Evolutionary conservation across 805 yeast genomes (phyloP).

Genomic region (Suhomyces faveliae): DNA sequence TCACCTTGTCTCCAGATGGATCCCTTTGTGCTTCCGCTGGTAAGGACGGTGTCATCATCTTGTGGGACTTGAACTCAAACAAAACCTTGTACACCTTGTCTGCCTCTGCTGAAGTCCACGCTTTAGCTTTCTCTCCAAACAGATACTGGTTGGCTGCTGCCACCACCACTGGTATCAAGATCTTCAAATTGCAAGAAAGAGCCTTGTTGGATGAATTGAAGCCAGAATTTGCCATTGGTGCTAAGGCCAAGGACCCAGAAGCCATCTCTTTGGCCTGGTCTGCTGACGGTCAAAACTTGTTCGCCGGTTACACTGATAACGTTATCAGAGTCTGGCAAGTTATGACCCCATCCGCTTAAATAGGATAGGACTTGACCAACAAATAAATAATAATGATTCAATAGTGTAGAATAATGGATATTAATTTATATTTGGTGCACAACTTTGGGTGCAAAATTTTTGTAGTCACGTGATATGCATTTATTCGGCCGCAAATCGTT

Average conservation of each 20-base stretch:
- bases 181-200: slow-evolving; percentile 96
- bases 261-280: slow-evolving; percentile 99
- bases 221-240: slow-evolving; percentile 90
- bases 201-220: slow-evolving; percentile 93
- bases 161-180: slow-evolving; percentile 95
- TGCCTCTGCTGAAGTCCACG: slow-evolving; percentile 95
- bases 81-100: slow-evolving; percentile 86
- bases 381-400: slow-evolving; percentile 5
- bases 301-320: slow-evolving; percentile 99
- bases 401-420: not conserved
- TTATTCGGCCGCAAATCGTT: too few species aligned
- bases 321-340: slow-evolving; percentile 99
- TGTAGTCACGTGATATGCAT: too few species aligned
- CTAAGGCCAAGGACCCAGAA: slow-evolving; percentile 96
- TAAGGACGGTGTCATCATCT: slow-evolving; percentile 97
- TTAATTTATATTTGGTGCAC: too few species aligned
- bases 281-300: slow-evolving; percentile 98
- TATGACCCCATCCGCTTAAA: slow-evolving; percentile 73
- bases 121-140: slow-evolving; percentile 99
- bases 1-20: slow-evolving; percentile 99
- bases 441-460: too few species aligned
- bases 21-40: slow-evolving; percentile 99
- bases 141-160: slow-evolving; percentile 99
- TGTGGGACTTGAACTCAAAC: slow-evolving; percentile 93
- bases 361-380: slow-evolving; percentile 1